Evolutionary conservation across 1,284 basidiomycete genomes (phyloP), one percentile per base, ranked within the genome.

Genomic region (Papiliotrema fonsecae): DNA sequence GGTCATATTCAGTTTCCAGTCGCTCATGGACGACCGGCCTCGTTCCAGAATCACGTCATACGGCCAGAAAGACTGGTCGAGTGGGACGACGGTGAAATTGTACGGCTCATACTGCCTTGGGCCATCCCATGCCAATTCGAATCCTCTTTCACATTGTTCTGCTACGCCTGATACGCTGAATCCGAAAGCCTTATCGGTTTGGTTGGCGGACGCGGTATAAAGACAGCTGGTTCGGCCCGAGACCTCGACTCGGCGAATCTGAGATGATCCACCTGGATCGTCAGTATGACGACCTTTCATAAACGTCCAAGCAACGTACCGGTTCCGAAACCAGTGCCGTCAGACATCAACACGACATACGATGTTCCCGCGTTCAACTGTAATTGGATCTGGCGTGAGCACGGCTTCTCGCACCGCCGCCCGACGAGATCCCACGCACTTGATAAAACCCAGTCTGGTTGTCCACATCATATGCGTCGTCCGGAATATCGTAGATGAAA

Each of bases 201-300:
- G 47, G 30, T 61, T 63, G 6, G 48, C 42, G 6, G 46, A 42
- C 7, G 55, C 55, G 16, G 55, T 54, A n/a, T 47, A 38, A 6
- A 64, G 49, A 45, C 65, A 67, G 19, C 47, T 21, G 25, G 63
- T 53, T 13, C 53, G 24, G 28, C 49, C 44, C 6, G 61, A 56
- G 3, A 49, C 19, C 22, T 37, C 36, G 34, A 60, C 54, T 9
- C 40, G 42, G 35, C 63, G 63, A 27, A 67, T 52, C 35, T 59
- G 55, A 21, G 62, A 57, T 21, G 81, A 36, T 79, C 81, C 65
- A 82, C 85, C 58, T 79, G 78, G n/a, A n/a, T 36, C 83, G 76
- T 40, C 71, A 64, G 57, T 77, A n/a, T n/a, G 65, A 59, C 87
- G 88, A 50, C 86, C 81, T 22, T 84, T 79, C 10, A 28, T 86